Conservation (phyloP, 208 protist genomes). For the Crithidia bombi region DNA sequence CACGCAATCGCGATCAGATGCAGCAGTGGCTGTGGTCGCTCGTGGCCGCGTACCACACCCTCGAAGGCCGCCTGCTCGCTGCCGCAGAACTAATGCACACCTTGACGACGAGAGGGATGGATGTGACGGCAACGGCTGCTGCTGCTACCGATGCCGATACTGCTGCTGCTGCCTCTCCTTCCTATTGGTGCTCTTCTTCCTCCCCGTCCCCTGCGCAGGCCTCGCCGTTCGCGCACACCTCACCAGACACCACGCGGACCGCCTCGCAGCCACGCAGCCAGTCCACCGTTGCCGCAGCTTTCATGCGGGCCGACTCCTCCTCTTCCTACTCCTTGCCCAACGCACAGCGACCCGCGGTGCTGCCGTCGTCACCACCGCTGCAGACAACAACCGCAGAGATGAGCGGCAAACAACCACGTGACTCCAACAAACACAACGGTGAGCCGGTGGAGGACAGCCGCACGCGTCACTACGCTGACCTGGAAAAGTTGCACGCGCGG, state of each 20-base stretch:
- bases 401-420: background rate
- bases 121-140: background rate
- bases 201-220: background rate
- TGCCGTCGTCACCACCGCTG: too few relatives aligned
- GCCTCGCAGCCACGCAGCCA: slow-evolving; percentile 8
- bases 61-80: slow-evolving; percentile 68
- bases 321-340: background rate
- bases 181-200: background rate
- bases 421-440: background rate
- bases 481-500: slow-evolving; percentile 38
- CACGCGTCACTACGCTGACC: slow-evolving; percentile 33
- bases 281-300: slow-evolving; percentile 15
- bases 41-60: slow-evolving; percentile 65
- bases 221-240: background rate
- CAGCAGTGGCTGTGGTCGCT: slow-evolving; percentile 78
- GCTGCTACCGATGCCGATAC: too few relatives aligned
- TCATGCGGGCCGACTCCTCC: background rate
- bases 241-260: background rate
- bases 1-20: slow-evolving; percentile 43
- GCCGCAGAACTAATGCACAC: slow-evolving; percentile 42
- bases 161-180: too few relatives aligned
- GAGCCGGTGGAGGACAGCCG: background rate
- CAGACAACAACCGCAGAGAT: background rate
- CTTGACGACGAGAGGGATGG: background rate
- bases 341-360: background rate